Conservation (phyloP, 164 flowering plant species). For the Liquidambar formosana region DNA sequence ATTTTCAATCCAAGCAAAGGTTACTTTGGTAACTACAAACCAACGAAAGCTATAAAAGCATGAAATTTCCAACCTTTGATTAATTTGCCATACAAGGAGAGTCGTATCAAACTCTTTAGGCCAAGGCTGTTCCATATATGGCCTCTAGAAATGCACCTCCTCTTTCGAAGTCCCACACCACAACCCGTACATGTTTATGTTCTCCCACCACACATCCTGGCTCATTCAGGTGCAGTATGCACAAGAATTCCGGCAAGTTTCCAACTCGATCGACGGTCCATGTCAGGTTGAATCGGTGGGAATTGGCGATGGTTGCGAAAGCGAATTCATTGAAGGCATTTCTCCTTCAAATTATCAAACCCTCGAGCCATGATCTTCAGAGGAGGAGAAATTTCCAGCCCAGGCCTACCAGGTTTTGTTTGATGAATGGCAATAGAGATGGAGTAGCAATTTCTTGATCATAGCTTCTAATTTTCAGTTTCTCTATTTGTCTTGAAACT, state of each 20-base stretch:
- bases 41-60: too few relatives aligned
- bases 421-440: constrained; percentile 22
- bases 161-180: background rate
- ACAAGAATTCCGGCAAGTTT: constrained; percentile 24
- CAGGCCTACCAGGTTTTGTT: constrained; percentile 44
- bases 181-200: constrained; percentile 42
- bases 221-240: constrained; percentile 69
- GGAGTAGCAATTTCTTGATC: constrained; percentile 37
- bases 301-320: constrained; percentile 12
- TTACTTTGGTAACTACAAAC: too few relatives aligned
- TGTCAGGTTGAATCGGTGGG: background rate
- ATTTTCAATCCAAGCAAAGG: too few relatives aligned
- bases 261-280: background rate
- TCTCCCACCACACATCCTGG: constrained; percentile 73
- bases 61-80: too few relatives aligned
- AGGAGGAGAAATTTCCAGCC: constrained; percentile 49
- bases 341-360: constrained; percentile 45
- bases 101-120: too few relatives aligned
- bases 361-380: constrained; percentile 42
- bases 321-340: constrained; percentile 24
- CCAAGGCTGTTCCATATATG: constrained; percentile 8
- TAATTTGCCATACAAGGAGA: too few relatives aligned
- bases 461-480: too few relatives aligned
- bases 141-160: constrained; percentile 8
- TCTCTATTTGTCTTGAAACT: too few relatives aligned